phyloP scores from a whole-genome alignment of 179 eudicot genomes.

The Corrigiola litoralis region DNA sequence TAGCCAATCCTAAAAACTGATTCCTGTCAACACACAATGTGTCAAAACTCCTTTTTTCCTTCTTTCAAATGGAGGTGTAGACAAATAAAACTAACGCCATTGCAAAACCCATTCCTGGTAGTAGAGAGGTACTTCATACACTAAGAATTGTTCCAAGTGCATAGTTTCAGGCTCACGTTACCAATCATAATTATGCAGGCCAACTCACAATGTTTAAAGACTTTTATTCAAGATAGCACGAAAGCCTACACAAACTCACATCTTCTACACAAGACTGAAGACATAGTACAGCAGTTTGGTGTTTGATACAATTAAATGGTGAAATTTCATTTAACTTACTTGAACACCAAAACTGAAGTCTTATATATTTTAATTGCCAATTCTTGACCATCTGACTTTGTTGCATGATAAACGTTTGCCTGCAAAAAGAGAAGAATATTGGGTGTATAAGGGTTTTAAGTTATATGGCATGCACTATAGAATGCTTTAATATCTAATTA shows the following conservation, averaged over 20 bases:
- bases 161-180: background rate
- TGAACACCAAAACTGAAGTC: slow-evolving; percentile 91
- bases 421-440: slow-evolving; percentile 25
- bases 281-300: background rate
- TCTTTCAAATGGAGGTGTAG: no score
- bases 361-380: slow-evolving; percentile 90
- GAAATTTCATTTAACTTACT: slow-evolving; percentile 43
- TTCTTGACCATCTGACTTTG: slow-evolving; percentile 82
- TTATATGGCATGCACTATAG: background rate
- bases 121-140: background rate
- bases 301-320: background rate
- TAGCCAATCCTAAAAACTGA: no score
- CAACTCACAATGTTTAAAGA: no score
- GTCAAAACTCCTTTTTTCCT: no score
- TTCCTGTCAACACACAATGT: background rate
- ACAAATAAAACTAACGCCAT: no score
- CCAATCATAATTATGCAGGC: no score
- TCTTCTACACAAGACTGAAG: no score
- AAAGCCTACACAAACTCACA: no score
- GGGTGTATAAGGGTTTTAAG: background rate
- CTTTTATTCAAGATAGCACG: no score
- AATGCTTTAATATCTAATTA: background rate
- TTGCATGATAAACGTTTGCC: slow-evolving; percentile 98
- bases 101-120: no score
- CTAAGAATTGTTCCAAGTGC: background rate